phyloP scores from a whole-genome alignment of 2,329 filamentous ascomycete species.

The Xylaria sp. region DNA sequence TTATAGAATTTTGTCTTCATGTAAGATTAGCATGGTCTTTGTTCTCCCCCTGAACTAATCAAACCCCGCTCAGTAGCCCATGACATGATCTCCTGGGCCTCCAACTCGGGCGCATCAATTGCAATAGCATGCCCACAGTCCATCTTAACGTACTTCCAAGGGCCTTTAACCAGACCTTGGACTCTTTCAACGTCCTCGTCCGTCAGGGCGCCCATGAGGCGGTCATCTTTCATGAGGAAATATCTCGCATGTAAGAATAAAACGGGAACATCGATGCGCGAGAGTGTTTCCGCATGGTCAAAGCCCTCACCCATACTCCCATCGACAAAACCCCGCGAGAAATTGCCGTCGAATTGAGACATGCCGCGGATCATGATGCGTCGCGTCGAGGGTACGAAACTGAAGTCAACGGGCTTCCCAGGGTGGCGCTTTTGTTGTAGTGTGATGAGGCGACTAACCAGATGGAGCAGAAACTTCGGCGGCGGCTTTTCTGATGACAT shows the following conservation, averaged over 20 bases:
- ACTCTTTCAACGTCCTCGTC: constrained; percentile 28
- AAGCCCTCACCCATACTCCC: constrained; percentile 27
- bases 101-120: constrained; percentile 17
- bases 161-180: constrained; percentile 8
- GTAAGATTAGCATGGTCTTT: too few relatives aligned
- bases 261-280: constrained; percentile 22
- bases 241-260: constrained; percentile 23
- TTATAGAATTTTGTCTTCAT: too few relatives aligned
- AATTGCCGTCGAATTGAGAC: constrained; percentile 31
- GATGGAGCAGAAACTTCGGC: constrained; percentile 10
- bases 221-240: constrained; percentile 11
- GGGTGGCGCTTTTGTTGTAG: constrained; percentile 16
- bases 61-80: neutral
- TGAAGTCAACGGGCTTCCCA: constrained; percentile 19
- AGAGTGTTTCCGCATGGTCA: constrained; percentile 24
- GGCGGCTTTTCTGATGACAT: constrained; percentile 11
- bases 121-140: constrained; percentile 29
- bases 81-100: constrained; percentile 15
- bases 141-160: constrained; percentile 31
- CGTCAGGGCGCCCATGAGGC: constrained; percentile 22
- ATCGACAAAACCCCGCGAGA: constrained; percentile 27
- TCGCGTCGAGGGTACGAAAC: constrained; percentile 20
- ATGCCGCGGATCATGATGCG: constrained; percentile 27
- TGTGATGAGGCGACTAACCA: constrained; percentile 13
- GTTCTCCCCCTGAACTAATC: neutral